Base-by-base conservation (phyloP, 106 monocot genomes). In the Agapanthus africanus region DNA sequence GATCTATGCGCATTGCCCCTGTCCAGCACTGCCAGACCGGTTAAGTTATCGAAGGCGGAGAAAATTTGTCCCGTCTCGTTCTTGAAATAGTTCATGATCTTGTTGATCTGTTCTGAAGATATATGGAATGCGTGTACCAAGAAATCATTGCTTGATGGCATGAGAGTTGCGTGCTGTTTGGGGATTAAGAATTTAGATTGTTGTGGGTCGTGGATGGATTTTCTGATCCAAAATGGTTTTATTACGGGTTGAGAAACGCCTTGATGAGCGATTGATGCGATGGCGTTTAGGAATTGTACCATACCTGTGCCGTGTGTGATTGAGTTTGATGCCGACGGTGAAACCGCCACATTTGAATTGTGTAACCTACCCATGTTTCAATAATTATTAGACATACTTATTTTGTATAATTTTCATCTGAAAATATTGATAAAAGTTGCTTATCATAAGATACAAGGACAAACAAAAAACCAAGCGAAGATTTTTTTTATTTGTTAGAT, bases 341-440 rank as follows among this genome's bases (percentile, higher is more conserved):
- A 77, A 70, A 4, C 77, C 77, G 1, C 77, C 77, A 34, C 77
- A 71, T 3, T 54, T 64, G 65, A 77, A 71, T 42, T 71, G 22
- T 7, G 70, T 77, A 26, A 77, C 77, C 76, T 76, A n/a, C n/a
- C n/a, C n/a, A n/a, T n/a, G n/a, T n/a, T n/a, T n/a, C n/a, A n/a
- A n/a, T n/a, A n/a, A n/a, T n/a, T n/a, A n/a, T n/a, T n/a, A n/a
- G n/a, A n/a, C n/a, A n/a, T n/a, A n/a, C n/a, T n/a, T n/a, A n/a
- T n/a, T n/a, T n/a, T n/a, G n/a, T n/a, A n/a, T n/a, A n/a, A n/a
- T n/a, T n/a, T n/a, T n/a, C n/a, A n/a, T n/a, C n/a, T n/a, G n/a
- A n/a, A n/a, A n/a, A n/a, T n/a, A n/a, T n/a, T n/a, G n/a, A n/a
- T n/a, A n/a, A n/a, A n/a, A n/a, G n/a, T n/a, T n/a, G n/a, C n/a